Conservation (phyloP, 78 protist genomes). For the Dictyostelium purpureum region DNA sequence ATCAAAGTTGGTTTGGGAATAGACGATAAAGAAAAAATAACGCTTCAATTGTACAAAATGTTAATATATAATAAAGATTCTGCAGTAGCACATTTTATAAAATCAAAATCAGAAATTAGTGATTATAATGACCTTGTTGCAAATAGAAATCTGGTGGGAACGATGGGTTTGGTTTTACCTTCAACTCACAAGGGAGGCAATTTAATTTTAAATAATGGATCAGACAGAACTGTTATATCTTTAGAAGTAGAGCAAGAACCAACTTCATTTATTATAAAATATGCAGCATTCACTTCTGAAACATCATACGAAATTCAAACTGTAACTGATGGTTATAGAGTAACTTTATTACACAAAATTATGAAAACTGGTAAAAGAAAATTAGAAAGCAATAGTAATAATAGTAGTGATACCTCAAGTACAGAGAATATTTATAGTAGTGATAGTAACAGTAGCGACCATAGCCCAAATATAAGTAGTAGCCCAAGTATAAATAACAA, state of each 20-base stretch:
- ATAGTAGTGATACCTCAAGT: background rate
- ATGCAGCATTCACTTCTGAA: slow-evolving; percentile 13
- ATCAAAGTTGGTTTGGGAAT: background rate
- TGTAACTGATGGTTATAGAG: slow-evolving; percentile 17
- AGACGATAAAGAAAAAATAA: background rate
- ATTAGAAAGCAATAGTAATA: background rate
- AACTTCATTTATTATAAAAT: background rate
- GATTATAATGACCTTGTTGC: background rate
- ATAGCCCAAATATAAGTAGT: too few relatives aligned
- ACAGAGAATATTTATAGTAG: too few relatives aligned
- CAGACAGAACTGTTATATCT: background rate
- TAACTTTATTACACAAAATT: slow-evolving; percentile 11
- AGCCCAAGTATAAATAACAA: too few relatives aligned
- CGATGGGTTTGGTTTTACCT: slow-evolving; percentile 18
- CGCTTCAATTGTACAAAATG: background rate
- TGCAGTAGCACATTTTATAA: background rate
- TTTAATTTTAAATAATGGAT: background rate
- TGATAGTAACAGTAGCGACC: background rate
- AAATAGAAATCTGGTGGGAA: slow-evolving; percentile 1
- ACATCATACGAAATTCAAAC: background rate
- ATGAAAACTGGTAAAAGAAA: slow-evolving; percentile 24
- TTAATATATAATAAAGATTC: background rate
- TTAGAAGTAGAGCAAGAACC: background rate
- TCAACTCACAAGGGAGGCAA: slow-evolving; percentile 20
- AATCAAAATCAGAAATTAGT: background rate